Percentiles rank a stretch among this genome's conserved stretches.
These are phyloP conservation scores for Umbelopsis ramanniana DNA, from an alignment of 192 early-diverging fungal species.

Conservation along the genomic window DNA sequence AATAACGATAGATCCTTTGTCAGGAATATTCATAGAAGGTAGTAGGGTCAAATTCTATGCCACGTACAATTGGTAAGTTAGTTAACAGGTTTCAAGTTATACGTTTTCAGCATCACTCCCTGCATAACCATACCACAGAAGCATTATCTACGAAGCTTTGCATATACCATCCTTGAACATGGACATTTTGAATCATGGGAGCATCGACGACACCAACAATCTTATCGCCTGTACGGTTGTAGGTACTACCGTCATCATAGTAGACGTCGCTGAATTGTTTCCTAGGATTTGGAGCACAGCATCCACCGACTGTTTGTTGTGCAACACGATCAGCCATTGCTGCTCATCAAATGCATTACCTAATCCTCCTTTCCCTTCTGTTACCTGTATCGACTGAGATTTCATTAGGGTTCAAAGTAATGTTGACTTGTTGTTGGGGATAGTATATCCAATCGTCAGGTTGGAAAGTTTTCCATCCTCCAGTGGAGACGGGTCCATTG, in stretches of 20 bases:
- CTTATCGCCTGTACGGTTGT: slow-evolving; percentile 24
- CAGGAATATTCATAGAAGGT: slow-evolving; percentile 27
- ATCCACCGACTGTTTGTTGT: slow-evolving; percentile 34
- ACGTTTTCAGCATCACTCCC: no score
- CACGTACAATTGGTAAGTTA: not conserved
- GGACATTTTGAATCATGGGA: slow-evolving; percentile 30
- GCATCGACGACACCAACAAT: slow-evolving; percentile 26
- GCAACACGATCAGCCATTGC: not conserved
- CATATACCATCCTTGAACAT: slow-evolving; percentile 35
- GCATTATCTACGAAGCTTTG: slow-evolving; percentile 36
- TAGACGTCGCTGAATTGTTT: slow-evolving; percentile 29
- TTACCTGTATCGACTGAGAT: slow-evolving; percentile 36
- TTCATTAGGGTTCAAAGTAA: slow-evolving; percentile 5
- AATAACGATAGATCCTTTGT: slow-evolving; percentile 32
- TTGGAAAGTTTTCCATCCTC: slow-evolving; percentile 29
- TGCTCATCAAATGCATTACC: no score
- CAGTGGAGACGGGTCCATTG: not conserved
- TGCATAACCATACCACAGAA: slow-evolving; percentile 25
- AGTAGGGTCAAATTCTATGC: slow-evolving; percentile 38
- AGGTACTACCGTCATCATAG: slow-evolving; percentile 30
- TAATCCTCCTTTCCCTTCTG: no score
- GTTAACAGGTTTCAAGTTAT: not conserved
- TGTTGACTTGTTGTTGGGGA: slow-evolving; percentile 36
- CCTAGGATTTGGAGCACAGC: slow-evolving; percentile 34
- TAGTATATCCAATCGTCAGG: slow-evolving; percentile 39